A percentile compares a stretch with the other conserved stretches of the same genome.
phyloP scores from a whole-genome alignment of 2,329 filamentous ascomycete species.

The Furcasterigmium furcatum region DNA sequence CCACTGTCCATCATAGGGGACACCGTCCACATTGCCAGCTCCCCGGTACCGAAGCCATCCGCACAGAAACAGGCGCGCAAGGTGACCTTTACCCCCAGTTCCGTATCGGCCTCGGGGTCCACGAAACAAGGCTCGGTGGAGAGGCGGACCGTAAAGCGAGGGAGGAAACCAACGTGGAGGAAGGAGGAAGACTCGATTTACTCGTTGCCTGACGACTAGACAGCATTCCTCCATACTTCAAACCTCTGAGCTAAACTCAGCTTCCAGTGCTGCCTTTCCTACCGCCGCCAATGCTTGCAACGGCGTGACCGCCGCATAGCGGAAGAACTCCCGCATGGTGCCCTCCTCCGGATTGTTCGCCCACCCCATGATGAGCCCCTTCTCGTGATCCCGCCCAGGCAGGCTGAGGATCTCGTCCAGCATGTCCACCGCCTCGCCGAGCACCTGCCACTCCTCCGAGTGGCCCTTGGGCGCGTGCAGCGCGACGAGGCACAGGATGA shows the following conservation, averaged over 20 bases:
- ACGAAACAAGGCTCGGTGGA: not conserved
- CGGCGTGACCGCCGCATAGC: slow-evolving; percentile 43
- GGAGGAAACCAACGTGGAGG: not conserved
- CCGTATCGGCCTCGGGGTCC: not conserved
- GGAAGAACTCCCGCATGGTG: slow-evolving; percentile 39
- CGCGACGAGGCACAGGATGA: slow-evolving; percentile 45
- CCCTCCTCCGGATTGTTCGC: slow-evolving; percentile 34
- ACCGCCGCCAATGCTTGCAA: slow-evolving; percentile 43
- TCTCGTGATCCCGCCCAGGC: slow-evolving; percentile 40
- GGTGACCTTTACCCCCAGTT: not conserved
- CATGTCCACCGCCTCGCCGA: slow-evolving; percentile 39
- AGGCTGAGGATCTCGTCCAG: slow-evolving; percentile 46
- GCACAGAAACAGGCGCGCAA: not conserved
- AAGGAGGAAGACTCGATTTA: not conserved
- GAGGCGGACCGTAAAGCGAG: not conserved
- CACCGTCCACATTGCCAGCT: not conserved
- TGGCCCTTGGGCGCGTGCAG: slow-evolving; percentile 37
- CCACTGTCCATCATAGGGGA: not conserved
- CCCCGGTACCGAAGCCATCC: not conserved
- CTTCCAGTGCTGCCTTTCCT: slow-evolving; percentile 38
- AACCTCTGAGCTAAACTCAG: slow-evolving; percentile 28
- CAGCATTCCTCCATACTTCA: not conserved
- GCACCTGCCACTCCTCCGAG: slow-evolving; percentile 42
- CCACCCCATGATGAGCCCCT: slow-evolving; percentile 41
- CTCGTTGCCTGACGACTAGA: not conserved